Base-by-base conservation (phyloP, 208 protist genomes). In the Acanthamoeba lenticulata region DNA sequence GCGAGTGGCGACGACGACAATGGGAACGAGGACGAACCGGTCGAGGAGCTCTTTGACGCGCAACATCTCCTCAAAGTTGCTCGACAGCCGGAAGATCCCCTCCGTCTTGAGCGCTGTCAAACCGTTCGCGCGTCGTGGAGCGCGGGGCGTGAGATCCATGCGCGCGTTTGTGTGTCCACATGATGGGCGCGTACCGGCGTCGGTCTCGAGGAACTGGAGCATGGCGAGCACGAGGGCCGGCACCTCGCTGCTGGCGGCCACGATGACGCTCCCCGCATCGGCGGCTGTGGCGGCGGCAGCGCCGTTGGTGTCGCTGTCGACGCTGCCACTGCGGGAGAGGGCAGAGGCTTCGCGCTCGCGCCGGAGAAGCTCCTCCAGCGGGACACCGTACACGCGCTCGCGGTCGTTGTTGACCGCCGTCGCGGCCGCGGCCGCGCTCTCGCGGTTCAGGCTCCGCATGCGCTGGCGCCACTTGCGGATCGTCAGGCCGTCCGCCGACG, bases 61-160 rank as follows among this genome's bases (percentile, higher is more conserved):
- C 65, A 74, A 40, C 65, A 74, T 74, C 36, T 74, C 65, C 36
- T 74, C 65, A n/a, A 74, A 74, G 65, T 74, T 74, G 36, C 29
- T 74, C 65, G 65, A 74, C 24, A 74, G 9, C 11, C 65, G 65
- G 65, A 74, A 74, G 0, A 74, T 74, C 29, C 65, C 65, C 36
- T 74, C 65, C 29, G 65, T n/a, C 65, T 74, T 74, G 15, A 74
- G 65, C n/a, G 65, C 65, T 74, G n/a, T 60, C 6, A 57, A n/a
- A n/a, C n/a, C n/a, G n/a, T n/a, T 52, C 9, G 5, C 15, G 45
- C 45, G 15, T 52, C 15, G 45, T 15, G 9, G 45, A 52, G 45
- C 45, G 45, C 5, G 15, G 45, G 45, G 9, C 45, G 5, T n/a
- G n/a, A 15, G 9, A 15, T 15, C 9, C 45, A 49, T 49, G 45